These are phyloP conservation scores for Rhynchosporium secalis DNA, from an alignment of 2,329 filamentous ascomycete genomes.

Conservation along the genomic window DNA sequence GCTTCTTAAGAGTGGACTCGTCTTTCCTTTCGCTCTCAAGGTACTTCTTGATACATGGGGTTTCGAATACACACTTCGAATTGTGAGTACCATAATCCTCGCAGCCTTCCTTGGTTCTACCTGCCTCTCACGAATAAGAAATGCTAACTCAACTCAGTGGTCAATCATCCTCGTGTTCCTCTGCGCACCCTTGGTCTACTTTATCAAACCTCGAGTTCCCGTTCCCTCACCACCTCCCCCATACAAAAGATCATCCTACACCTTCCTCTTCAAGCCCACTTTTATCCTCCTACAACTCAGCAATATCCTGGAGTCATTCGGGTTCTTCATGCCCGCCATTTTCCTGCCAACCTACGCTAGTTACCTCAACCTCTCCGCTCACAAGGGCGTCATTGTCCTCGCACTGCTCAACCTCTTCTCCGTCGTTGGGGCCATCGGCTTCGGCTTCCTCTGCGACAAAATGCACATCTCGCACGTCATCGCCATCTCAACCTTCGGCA, in stretches of 20 bases:
- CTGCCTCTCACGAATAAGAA: no score
- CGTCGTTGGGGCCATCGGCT: constrained; percentile 46
- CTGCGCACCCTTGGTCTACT: constrained; percentile 52
- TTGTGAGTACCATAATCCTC: constrained; percentile 34
- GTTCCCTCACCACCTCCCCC: constrained; percentile 10
- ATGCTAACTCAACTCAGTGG: constrained; percentile 21
- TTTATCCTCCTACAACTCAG: constrained; percentile 52
- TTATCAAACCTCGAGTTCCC: constrained; percentile 57
- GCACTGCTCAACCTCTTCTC: constrained; percentile 50
- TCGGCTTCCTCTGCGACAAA: constrained; percentile 46
- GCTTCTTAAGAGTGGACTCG: constrained; percentile 29
- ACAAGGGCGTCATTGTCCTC: constrained; percentile 48
- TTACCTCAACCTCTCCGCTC: constrained; percentile 44
- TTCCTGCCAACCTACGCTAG: constrained; percentile 53
- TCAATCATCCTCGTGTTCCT: constrained; percentile 29
- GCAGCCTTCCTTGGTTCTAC: no score
- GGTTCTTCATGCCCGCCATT: constrained; percentile 56
- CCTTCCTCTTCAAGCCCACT: constrained; percentile 47
- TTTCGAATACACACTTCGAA: constrained; percentile 41
- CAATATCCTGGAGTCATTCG: constrained; percentile 53
- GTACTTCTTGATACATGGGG: constrained; percentile 45
- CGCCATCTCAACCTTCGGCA: constrained; percentile 50
- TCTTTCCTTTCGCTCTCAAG: constrained; percentile 43
- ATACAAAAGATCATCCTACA: constrained; percentile 17
- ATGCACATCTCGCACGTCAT: constrained; percentile 47